These are phyloP conservation scores for Malassezia obtusa DNA, from an alignment of 1,284 basidiomycete genomes.

Conservation along the genomic window DNA sequence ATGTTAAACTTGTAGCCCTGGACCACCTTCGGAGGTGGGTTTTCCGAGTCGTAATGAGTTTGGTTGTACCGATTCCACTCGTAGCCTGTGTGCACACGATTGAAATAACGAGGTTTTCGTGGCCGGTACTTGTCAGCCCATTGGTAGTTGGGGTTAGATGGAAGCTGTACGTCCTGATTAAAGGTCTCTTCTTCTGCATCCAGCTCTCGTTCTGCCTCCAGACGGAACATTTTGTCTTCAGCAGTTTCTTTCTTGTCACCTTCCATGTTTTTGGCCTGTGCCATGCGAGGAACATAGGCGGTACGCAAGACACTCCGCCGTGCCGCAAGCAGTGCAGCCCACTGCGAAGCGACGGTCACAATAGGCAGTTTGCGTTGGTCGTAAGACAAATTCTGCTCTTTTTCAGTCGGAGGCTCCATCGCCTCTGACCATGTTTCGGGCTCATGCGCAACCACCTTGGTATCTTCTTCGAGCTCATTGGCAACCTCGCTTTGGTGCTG, in stretches of 20 bases:
- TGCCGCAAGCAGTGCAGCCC: constrained; percentile 22
- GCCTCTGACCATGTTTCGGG: constrained; percentile 13
- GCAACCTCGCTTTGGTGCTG: constrained; percentile 80
- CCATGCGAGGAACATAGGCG: constrained; percentile 26
- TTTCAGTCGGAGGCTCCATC: constrained; percentile 33
- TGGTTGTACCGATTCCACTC: constrained; percentile 82
- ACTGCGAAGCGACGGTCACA: constrained; percentile 21
- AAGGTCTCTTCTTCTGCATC: constrained; percentile 92
- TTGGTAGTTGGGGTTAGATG: constrained; percentile 60
- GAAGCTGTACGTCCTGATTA: constrained; percentile 74
- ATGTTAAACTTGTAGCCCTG: constrained; percentile 93
- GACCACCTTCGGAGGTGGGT: constrained; percentile 46
- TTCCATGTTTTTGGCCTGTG: not conserved
- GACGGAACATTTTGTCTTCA: constrained; percentile 26
- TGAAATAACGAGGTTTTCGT: constrained; percentile 97
- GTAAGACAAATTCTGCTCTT: constrained; percentile 21
- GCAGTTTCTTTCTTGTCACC: constrained; percentile 9
- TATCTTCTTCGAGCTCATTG: constrained; percentile 59
- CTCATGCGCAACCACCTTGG: constrained; percentile 12
- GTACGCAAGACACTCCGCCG: constrained; percentile 23
- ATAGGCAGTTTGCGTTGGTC: constrained; percentile 26
- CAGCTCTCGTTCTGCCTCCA: constrained; percentile 62
- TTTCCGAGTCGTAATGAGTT: constrained; percentile 46
- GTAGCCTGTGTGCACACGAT: constrained; percentile 99
- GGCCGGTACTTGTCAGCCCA: constrained; percentile 99